Base-by-base conservation (phyloP, 2,329 filamentous ascomycete species). In the Penicillium verrucosum region DNA sequence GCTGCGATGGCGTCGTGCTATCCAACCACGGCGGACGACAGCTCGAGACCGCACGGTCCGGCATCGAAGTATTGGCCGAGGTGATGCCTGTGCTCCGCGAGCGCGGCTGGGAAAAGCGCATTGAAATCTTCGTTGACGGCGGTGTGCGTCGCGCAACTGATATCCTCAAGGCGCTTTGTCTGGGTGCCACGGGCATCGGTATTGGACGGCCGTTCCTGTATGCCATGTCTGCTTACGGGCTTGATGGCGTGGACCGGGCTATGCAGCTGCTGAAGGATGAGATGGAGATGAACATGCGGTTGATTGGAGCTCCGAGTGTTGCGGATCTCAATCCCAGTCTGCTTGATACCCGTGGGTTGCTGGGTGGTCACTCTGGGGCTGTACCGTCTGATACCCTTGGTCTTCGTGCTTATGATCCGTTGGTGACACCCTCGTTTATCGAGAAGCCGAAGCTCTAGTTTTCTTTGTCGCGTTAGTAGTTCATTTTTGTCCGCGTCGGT, bases 271-370 rank as follows among this genome's bases (percentile, higher is more conserved):
- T 96, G 65, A 92, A 90, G 78, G 94, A 97, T 69, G 94, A 99
- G 82, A 90, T 99, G 85, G 92, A 95, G 79, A 97, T 97, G 93
- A 94, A 93, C 70, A 97, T 99, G 94, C 85, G 94, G 7, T 79
- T 99, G 61, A 91, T 99, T 65, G 94, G 94, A 10, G 89, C 86
- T 57, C 84, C 82, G 21, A 86, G 77, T 58, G 75, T 99, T 32
- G 85, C 86, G 36, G 86, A 99, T 65, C 77, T 99, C 60, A 90
- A 89, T 60, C 88, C 92, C 0, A 86, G 85, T 27, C 77, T 99
- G 73, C 74, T 99, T 21, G 94, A 99, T 71, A 84, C 85, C 0
- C 80, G 89, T 59, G 90, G 88, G 3, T 71, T 97, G 64, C 49
- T 71, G 16, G 81, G 77, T 61, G 78, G 80, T 61, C 87, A 89